phyloP scores from a whole-genome alignment of 2,329 filamentous ascomycete genomes.

The Diplodia intermedia region DNA sequence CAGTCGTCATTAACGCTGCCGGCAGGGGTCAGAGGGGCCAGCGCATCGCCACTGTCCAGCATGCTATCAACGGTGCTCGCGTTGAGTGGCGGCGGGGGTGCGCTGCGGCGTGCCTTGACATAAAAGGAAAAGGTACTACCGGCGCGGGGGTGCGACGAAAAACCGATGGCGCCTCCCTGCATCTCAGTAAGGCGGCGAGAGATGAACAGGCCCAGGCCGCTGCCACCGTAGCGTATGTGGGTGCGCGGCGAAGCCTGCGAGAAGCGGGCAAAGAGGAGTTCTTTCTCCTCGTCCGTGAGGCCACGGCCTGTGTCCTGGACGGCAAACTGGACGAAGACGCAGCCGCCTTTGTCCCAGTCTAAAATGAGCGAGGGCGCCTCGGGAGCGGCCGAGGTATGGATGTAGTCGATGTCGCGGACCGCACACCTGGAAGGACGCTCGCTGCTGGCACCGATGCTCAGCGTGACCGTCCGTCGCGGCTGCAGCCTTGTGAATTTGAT shows the following conservation, averaged over 20 bases:
- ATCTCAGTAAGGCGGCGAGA: conserved; percentile 54
- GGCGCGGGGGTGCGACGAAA: conserved; percentile 46
- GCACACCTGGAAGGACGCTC: neutral
- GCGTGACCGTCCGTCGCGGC: conserved; percentile 45
- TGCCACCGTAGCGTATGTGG: conserved; percentile 53
- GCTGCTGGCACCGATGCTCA: conserved; percentile 46
- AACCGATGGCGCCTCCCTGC: conserved; percentile 56
- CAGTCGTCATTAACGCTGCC: neutral
- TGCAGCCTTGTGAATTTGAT: conserved; percentile 56
- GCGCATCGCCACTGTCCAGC: neutral
- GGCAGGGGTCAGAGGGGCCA: neutral
- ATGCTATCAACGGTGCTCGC: neutral
- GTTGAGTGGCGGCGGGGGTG: neutral
- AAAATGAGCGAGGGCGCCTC: conserved; percentile 31
- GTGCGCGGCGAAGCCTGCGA: conserved; percentile 47
- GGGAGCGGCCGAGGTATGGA: conserved; percentile 15
- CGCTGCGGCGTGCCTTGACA: conserved; percentile 45
- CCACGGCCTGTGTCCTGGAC: conserved; percentile 52
- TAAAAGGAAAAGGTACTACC: conserved; percentile 56
- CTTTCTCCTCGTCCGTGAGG: conserved; percentile 47
- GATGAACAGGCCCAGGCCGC: conserved; percentile 55
- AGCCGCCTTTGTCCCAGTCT: conserved; percentile 48
- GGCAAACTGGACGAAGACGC: conserved; percentile 46
- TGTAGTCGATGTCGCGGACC: conserved; percentile 18
- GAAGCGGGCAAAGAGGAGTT: conserved; percentile 43